These are phyloP conservation scores for Spiraea crenata DNA, from an alignment of 331 rosid genomes.

Conservation along the genomic window DNA sequence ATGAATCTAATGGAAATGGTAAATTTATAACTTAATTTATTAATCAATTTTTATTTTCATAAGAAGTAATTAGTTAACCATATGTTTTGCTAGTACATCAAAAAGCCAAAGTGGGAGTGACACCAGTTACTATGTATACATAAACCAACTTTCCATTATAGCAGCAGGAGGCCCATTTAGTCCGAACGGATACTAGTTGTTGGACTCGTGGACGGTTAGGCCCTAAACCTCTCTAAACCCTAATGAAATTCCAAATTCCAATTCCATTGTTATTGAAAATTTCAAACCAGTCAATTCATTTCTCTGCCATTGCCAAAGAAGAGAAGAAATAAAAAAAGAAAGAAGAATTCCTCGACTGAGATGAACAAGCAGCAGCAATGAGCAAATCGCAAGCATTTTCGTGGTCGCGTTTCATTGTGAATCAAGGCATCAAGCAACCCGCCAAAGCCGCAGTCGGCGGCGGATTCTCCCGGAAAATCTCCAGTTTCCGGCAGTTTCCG, in stretches of 20 bases:
- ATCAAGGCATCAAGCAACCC: slow-evolving; percentile 31
- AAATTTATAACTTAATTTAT: too few species aligned
- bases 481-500: slow-evolving; percentile 19
- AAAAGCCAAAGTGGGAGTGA: too few species aligned
- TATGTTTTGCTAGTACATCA: too few species aligned
- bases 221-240: background rate
- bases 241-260: background rate
- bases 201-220: background rate
- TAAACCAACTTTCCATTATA: too few species aligned
- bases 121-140: too few species aligned
- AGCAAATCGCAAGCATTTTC: slow-evolving; percentile 37
- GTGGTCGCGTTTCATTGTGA: slow-evolving; percentile 49
- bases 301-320: background rate
- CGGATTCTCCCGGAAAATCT: slow-evolving; percentile 20
- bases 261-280: background rate
- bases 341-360: background rate
- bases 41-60: too few species aligned
- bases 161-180: too few species aligned
- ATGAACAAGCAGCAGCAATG: slow-evolving; percentile 21
- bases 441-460: slow-evolving; percentile 19
- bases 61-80: too few species aligned
- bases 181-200: background rate
- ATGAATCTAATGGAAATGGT: too few species aligned
- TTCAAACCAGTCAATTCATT: background rate
- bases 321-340: background rate